Evolutionary conservation across 2,329 filamentous ascomycete genomes (phyloP).

Genomic region (Paecilomyces sp.): DNA sequence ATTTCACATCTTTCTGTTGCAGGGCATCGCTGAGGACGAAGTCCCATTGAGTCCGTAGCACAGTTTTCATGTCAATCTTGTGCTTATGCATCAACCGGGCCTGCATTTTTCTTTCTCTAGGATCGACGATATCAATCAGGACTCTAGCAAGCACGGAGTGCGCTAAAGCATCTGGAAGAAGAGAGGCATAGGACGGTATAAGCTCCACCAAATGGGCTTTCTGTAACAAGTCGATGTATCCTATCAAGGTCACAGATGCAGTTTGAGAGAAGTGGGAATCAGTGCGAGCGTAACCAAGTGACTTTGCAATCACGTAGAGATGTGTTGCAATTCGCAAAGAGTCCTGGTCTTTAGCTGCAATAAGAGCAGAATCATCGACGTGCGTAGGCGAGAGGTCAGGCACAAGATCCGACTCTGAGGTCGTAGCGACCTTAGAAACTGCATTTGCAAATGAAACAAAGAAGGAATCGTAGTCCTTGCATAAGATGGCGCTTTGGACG

Average conservation of each 20-base stretch:
- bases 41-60: conserved; percentile 62
- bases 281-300: conserved; percentile 44
- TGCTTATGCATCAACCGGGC: conserved; percentile 70
- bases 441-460: conserved; percentile 34
- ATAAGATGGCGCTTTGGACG: conserved; percentile 37
- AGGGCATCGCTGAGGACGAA: conserved; percentile 31
- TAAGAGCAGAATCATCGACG: conserved; percentile 42
- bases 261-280: conserved; percentile 58
- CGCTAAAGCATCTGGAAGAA: conserved; percentile 57
- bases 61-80: conserved; percentile 62
- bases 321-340: conserved; percentile 64
- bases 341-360: conserved; percentile 44
- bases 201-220: conserved; percentile 66
- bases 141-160: conserved; percentile 69
- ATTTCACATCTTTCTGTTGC: conserved; percentile 24
- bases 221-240: conserved; percentile 74
- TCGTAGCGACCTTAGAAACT: conserved; percentile 27
- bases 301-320: conserved; percentile 58
- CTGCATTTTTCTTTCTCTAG: conserved; percentile 58
- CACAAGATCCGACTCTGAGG: conserved; percentile 23
- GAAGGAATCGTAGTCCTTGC: conserved; percentile 34
- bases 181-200: conserved; percentile 82
- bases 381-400: conserved; percentile 41
- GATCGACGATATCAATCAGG: conserved; percentile 63
- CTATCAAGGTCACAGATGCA: conserved; percentile 54